phyloP scores from a whole-genome alignment of 352 stramenopile genomes.

The Pythium sukuiense region DNA sequence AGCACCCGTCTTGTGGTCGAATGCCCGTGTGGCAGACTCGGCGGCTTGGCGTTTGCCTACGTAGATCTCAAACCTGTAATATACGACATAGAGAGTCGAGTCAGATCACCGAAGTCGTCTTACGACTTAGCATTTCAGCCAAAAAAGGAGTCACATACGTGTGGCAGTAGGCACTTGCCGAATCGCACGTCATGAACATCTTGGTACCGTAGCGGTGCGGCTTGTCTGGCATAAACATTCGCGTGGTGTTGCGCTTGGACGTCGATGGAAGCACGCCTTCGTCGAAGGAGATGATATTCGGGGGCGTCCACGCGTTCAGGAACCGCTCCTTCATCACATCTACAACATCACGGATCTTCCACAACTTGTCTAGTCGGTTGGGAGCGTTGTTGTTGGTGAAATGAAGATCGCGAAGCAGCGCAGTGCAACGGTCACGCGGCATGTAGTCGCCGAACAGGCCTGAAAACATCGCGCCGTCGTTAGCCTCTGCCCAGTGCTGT shows the following conservation, averaged over 20 bases:
- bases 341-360: no score
- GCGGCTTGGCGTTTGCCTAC: conserved; percentile 3
- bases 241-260: conserved; percentile 26
- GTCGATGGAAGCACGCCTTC: conserved; percentile 31
- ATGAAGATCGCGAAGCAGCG: no score
- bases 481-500: no score
- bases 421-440: no score
- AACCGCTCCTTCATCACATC: no score
- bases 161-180: conserved; percentile 16
- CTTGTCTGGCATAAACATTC: conserved; percentile 41
- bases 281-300: conserved; percentile 28
- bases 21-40: neutral
- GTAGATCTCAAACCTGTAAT: conserved; percentile 18
- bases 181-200: conserved; percentile 37
- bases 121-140: conserved; percentile 4
- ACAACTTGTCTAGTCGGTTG: no score
- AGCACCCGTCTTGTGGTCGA: conserved; percentile 29
- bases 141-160: conserved; percentile 14
- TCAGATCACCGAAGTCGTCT: neutral
- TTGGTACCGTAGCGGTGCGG: conserved; percentile 33
- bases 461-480: no score
- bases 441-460: no score
- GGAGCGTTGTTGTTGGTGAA: no score
- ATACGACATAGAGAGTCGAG: conserved; percentile 10
- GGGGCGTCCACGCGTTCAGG: no score